Evolutionary conservation across 2,329 filamentous ascomycete genomes (phyloP), one percentile per base, ranked within the genome.

Genomic region (Cytospora schulzeri): DNA sequence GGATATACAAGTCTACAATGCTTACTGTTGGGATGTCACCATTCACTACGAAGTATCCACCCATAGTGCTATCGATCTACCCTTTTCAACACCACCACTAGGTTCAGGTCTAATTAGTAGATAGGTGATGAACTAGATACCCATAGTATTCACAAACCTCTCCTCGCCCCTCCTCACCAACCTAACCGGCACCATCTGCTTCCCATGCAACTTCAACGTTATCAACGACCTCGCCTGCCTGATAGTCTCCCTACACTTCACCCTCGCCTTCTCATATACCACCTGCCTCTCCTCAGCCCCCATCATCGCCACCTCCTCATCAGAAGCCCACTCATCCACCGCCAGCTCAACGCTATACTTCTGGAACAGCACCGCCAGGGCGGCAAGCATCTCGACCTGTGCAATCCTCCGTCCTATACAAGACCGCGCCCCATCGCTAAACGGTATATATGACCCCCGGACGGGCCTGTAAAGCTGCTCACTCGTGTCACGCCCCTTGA

Each of bases 121-220:
- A 8, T 41, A 8, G 8, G 19, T 31, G 26, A 12, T 19, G 26
- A 19, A 26, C 28, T 31, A 59, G 6, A 35, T 26, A 55, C 76
- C 70, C 59, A 77, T 66, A 71, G 77, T 77, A 51, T 75, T 71
- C 45, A 85, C 76, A 76, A 93, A 93, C 71, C 83, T 83, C 80
- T 93, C 91, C 68, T 84, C 76, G 0, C 91, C 91, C 69, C 88
- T 85, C 77, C 78, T 86, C 12, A 91, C 88, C 68, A 94, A 76
- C 68, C 90, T 78, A 50, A 94, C 78, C 0, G 89, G 88, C 38
- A 94, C 85, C 62, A 83, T 79, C 7, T 79, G 78, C 26, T 76
- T 79, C n/a, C 78, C 81, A 33, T 87, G 81, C 75, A 94, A 79
- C 77, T 92, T 91, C 69, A 94, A 78, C 66, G 91, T 93, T 66